phyloP scores from a whole-genome alignment of 2,329 filamentous ascomycete genomes.

The Cordyceps cateniannulata region DNA sequence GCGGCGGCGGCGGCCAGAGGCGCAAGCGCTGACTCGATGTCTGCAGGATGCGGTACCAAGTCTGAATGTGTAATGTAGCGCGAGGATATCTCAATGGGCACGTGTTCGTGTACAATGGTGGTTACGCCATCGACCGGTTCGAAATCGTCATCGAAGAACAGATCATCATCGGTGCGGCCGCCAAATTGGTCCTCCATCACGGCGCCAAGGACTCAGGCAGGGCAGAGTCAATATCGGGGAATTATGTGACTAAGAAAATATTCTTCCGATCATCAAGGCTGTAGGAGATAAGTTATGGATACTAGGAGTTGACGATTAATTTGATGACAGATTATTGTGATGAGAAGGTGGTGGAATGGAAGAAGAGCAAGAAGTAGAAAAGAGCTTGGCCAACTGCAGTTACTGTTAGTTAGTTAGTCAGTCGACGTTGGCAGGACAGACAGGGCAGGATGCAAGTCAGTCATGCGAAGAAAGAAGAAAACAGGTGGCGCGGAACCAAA shows the following conservation, averaged over 20 bases:
- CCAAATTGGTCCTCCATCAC: slow-evolving; percentile 56
- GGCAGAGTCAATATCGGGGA: background rate
- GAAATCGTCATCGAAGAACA: slow-evolving; percentile 58
- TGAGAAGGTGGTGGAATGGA: background rate
- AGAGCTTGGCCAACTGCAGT: background rate
- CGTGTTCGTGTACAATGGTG: slow-evolving; percentile 16
- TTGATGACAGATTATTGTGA: background rate
- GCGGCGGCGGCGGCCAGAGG: background rate
- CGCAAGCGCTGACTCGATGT: slow-evolving; percentile 9
- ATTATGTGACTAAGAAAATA: background rate
- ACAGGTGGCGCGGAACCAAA: slow-evolving; percentile 7
- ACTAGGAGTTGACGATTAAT: background rate
- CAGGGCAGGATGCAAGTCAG: too few relatives aligned
- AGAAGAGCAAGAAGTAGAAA: background rate
- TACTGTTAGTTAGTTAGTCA: background rate
- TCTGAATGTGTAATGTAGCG: background rate
- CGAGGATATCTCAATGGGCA: slow-evolving; percentile 9
- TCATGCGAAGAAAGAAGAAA: background rate
- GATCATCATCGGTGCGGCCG: slow-evolving; percentile 55
- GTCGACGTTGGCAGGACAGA: background rate
- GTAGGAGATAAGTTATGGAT: background rate
- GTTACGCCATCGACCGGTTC: slow-evolving; percentile 43
- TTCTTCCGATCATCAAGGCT: background rate
- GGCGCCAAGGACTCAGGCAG: background rate
- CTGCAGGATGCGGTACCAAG: background rate